Evolutionary conservation across 495 filamentous ascomycete genomes (phyloP), one percentile per base, ranked within the genome.

Genomic region (Halenospora varia): DNA sequence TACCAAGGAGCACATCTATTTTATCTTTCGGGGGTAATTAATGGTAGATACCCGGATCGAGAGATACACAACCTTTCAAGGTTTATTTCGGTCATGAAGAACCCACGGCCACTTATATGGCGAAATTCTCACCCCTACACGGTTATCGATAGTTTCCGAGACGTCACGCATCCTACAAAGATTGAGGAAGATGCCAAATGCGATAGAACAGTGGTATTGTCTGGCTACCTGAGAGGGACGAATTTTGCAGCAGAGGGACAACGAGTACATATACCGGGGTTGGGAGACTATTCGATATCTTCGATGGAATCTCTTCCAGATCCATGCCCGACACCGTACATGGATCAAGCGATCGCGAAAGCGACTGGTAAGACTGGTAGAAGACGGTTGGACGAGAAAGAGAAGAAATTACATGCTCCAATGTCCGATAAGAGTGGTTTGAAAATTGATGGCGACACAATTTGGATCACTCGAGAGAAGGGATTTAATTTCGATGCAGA

Each of bases 1-100:
- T 98, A 97, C 71, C 88, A 96, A 61, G 94, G 94, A 55, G 94
- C 94, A 29, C 96, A 97, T 69, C 73, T 98, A 0, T 98, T 98
- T 72, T 97, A 96, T 70, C 77, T 98, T 13, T 94, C 89, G 13
- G 94, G 94, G 56, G 90, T 98, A 11, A 84, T 96, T 57, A 97
- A 97, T 69, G 94, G 94, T 35, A 82, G 94, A 54, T 98, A 98
- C 72, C 94, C 94, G 20, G 94, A 98, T 67, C 85, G 94, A 50
- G 95, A 98, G 73, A 85, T 98, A 19, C 89, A 97, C 74, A 98
- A 98, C 60, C 72, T 98, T 3, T 93, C 89, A 13, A 81, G 95
- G 46, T 98, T 98, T 70, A 78, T 98, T 62, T 92, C 88, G 2
- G 90, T 98, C 63, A 97, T 97, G 95, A 98, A 98, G 77, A 97